These are phyloP conservation scores for Yamadazyma atmosphaerica DNA, from an alignment of 1,139 yeast species.

Conservation along the genomic window DNA sequence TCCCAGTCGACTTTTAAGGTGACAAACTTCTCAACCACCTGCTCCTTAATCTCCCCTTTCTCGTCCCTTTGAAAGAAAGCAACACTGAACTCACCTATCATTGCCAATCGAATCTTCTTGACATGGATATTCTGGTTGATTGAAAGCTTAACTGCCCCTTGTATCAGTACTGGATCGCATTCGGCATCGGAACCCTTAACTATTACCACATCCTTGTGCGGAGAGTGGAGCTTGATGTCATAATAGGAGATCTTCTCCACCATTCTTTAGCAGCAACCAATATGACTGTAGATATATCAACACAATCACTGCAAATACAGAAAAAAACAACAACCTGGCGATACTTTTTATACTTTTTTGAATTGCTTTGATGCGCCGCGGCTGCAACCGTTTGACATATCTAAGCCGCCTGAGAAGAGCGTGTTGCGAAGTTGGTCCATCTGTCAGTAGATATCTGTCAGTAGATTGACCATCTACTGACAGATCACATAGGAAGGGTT, in stretches of 20 bases:
- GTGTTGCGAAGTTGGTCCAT: too few relatives aligned
- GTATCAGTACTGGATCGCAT: constrained; percentile 51
- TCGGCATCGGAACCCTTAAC: constrained; percentile 61
- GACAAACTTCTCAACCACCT: constrained; percentile 50
- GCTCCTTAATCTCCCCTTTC: constrained; percentile 36
- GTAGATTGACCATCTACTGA: too few relatives aligned
- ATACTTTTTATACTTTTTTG: too few relatives aligned
- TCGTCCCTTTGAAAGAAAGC: constrained; percentile 50
- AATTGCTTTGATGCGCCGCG: background rate
- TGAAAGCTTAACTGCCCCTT: constrained; percentile 58
- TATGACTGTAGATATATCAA: too few relatives aligned
- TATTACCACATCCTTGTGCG: constrained; percentile 53
- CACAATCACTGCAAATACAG: too few relatives aligned
- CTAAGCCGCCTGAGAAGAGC: background rate
- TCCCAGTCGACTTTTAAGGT: constrained; percentile 60
- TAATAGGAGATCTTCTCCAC: constrained; percentile 73
- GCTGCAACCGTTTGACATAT: background rate
- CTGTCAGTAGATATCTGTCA: too few relatives aligned
- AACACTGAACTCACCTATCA: constrained; percentile 55
- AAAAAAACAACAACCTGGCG: too few relatives aligned
- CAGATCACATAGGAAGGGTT: too few relatives aligned
- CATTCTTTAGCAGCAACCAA: constrained; percentile 53
- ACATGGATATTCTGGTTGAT: constrained; percentile 53
- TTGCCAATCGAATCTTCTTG: constrained; percentile 44
- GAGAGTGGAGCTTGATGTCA: constrained; percentile 44